Percentiles rank a stretch among this genome's conserved stretches.
Conservation (phyloP, 2,329 filamentous ascomycete genomes). For the Dactylellina cionopaga region DNA sequence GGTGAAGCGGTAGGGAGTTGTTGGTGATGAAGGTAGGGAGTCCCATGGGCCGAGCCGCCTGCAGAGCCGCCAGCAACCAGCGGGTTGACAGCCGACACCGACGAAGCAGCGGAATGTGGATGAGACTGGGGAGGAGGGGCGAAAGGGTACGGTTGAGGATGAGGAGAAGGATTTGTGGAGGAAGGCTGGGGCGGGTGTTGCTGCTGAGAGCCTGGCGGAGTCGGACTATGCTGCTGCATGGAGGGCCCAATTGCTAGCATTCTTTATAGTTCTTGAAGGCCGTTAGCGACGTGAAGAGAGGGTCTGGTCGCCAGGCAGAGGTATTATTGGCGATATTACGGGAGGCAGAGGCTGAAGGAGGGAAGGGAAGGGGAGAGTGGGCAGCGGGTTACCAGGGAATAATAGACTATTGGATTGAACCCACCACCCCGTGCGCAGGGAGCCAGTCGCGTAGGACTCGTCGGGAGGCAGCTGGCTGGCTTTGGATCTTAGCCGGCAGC, state of each 20-base stretch:
- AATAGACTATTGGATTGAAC: constrained; percentile 48
- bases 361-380: neutral
- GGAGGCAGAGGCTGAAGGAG: neutral
- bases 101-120: constrained; percentile 26
- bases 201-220: constrained; percentile 45
- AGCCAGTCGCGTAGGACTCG: constrained; percentile 40
- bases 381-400: constrained; percentile 25
- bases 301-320: neutral
- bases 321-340: neutral
- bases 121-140: constrained; percentile 25
- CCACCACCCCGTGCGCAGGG: constrained; percentile 48
- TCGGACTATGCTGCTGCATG: constrained; percentile 51
- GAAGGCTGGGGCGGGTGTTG: constrained; percentile 28
- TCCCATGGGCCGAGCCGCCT: constrained; percentile 24
- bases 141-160: constrained; percentile 40
- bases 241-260: constrained; percentile 53
- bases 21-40: constrained; percentile 46
- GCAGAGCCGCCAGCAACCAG: constrained; percentile 11
- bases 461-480: constrained; percentile 2
- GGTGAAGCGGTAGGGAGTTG: constrained; percentile 31
- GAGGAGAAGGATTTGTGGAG: constrained; percentile 40
- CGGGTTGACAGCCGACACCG: constrained; percentile 17
- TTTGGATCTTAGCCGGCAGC: neutral
- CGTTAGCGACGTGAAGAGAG: neutral
- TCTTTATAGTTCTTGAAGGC: constrained; percentile 20